Evolutionary conservation across 1,139 yeast species (phyloP).

Genomic region (Blastobotrys apis): DNA sequence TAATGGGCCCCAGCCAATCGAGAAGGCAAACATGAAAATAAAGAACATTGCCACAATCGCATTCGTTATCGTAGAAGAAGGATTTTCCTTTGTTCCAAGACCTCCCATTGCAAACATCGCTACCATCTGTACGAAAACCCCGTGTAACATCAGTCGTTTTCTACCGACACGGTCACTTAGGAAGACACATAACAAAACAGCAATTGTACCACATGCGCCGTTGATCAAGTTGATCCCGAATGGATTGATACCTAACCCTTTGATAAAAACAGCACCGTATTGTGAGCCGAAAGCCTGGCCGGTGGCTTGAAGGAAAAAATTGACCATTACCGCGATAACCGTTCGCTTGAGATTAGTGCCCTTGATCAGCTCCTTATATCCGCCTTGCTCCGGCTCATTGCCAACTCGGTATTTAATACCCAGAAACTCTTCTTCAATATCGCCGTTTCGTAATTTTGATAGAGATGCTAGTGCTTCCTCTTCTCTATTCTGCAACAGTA

Average conservation of each 20-base stretch:
- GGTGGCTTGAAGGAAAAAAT: not conserved
- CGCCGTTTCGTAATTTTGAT: not conserved
- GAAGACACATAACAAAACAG: not conserved
- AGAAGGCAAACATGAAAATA: conserved; percentile 1
- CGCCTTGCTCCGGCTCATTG: not conserved
- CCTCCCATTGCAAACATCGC: conserved; percentile 2
- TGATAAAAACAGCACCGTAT: not conserved
- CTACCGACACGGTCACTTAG: not conserved
- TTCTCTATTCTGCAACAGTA: not conserved
- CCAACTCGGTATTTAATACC: not conserved
- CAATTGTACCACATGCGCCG: not conserved
- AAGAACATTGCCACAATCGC: conserved; percentile 7
- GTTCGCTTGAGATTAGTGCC: not conserved
- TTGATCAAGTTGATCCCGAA: not conserved
- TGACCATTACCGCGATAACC: not conserved
- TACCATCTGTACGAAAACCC: not conserved
- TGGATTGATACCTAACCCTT: conserved; percentile 3
- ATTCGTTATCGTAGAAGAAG: not conserved
- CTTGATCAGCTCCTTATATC: not conserved
- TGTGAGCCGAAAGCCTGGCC: conserved; percentile 1
- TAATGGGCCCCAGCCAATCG: conserved; percentile 14
- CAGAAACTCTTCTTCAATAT: not conserved
- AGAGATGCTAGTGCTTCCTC: not conserved
- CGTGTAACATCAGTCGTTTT: not conserved
- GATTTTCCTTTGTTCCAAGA: not conserved